These are phyloP conservation scores for Phtheirospermum japonicum DNA, from an alignment of 257 asterid genomes.

Conservation along the genomic window DNA sequence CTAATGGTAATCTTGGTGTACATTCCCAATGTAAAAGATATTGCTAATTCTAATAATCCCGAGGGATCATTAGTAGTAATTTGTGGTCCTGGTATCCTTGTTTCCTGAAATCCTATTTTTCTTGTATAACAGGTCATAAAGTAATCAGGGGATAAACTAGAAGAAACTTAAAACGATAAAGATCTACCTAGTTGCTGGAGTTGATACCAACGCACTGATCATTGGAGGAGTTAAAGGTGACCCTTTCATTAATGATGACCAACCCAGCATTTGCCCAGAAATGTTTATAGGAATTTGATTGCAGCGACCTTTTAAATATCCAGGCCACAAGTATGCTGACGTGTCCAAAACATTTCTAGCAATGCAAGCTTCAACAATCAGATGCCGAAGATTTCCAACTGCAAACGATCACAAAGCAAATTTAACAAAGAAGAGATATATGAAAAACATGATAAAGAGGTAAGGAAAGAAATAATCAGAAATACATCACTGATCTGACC, in stretches of 20 bases:
- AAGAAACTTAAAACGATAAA: not conserved
- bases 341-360: conserved; percentile 92
- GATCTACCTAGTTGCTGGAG: conserved; percentile 88
- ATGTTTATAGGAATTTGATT: conserved; percentile 75
- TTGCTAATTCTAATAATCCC: not conserved
- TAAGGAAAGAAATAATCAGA: not conserved
- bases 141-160: not conserved
- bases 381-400: conserved; percentile 88
- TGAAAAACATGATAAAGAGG: conserved; percentile 5
- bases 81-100: not conserved
- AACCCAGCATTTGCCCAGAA: conserved; percentile 73
- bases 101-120: not conserved
- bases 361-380: conserved; percentile 94
- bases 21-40: not conserved
- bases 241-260: conserved; percentile 90
- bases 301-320: conserved; percentile 82
- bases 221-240: conserved; percentile 72
- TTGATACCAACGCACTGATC: conserved; percentile 75
- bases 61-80: not conserved
- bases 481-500: conserved; percentile 13
- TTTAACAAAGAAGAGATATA: conserved; percentile 13
- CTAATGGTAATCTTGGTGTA: not conserved
- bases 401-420: conserved; percentile 32
- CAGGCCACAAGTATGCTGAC: conserved; percentile 93
- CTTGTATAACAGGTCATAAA: not conserved